Conservation (phyloP, 78 protist genomes). For the Dictyostelium brefeldianum region DNA sequence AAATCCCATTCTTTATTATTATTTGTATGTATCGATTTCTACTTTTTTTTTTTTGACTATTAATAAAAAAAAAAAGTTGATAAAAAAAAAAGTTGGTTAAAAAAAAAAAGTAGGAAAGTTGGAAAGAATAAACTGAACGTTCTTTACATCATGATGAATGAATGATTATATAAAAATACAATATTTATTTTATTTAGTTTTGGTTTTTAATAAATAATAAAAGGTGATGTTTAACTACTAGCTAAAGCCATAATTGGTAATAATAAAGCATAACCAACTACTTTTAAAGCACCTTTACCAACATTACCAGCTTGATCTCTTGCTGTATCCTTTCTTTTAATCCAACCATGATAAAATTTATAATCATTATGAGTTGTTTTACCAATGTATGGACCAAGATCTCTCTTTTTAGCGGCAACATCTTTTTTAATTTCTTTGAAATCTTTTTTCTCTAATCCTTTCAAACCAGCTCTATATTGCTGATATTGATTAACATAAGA, state of each 20-base stretch:
- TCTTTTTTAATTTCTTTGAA: conserved; percentile 27
- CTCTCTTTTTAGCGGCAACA: background rate
- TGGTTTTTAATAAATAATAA: too few relatives aligned
- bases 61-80: too few relatives aligned
- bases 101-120: too few relatives aligned
- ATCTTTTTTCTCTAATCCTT: conserved; percentile 4
- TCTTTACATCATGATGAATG: too few relatives aligned
- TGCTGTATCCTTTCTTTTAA: conserved; percentile 35
- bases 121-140: too few relatives aligned
- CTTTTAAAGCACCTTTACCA: background rate
- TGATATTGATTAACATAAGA: conserved; percentile 1
- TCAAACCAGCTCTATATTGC: background rate
- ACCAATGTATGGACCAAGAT: conserved; percentile 32
- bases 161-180: too few relatives aligned
- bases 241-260: conserved; percentile 1
- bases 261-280: conserved; percentile 19
- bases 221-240: too few relatives aligned
- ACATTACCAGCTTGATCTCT: background rate
- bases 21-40: too few relatives aligned
- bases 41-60: too few relatives aligned
- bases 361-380: conserved; percentile 40
- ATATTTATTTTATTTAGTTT: too few relatives aligned
- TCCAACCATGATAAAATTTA: conserved; percentile 26
- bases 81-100: too few relatives aligned
- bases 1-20: too few relatives aligned